Evolutionary conservation across 2,329 filamentous ascomycete species (phyloP), one percentile per base, ranked within the genome.

Genomic region (Aureobasidium sp.): DNA sequence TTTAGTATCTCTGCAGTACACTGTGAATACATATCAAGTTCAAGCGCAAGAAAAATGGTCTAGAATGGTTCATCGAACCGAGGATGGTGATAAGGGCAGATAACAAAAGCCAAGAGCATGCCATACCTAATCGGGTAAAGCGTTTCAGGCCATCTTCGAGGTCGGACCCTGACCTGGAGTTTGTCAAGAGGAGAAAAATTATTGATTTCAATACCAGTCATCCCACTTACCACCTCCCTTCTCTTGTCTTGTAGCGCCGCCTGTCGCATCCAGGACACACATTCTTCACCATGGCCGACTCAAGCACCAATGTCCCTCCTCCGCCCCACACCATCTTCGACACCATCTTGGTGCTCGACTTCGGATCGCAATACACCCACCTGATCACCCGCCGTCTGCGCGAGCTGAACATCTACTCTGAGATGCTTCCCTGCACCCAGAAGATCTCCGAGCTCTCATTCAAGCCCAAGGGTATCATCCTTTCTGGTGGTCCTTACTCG

Each of bases 401-500:
- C 68, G 85, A 88, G 68, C 82, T 95, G 75, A 88, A 87, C 78
- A 83, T 95, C 73, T 96, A 89, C 79, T 86, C 86, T 65, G 91
- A 96, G 78, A 88, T 96, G 87, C 84, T 95, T 47, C 89, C 89
- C 25, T 96, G 91, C 76, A 95, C 88, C 49, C 86, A 88, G 70
- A 93, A 93, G 79, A 76, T 95, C 25, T 78, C 84, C 7, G 89
- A 94, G 62, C 82, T 96, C 37, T 73, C 80, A 51, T 96, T 84
- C 80, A 91, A 86, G 72, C 93, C 93, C 22, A 89, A 88, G 72
- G 93, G 92, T 68, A 86, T 97, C 66, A 88, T 96, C 62, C 78
- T 92, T 11, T 88, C 85, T 9, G 88, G 88, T 65, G 86, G 87
- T 44, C 84, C 84, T 15, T 87, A 84, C 74, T 92, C 88, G 2